phyloP scores from a whole-genome alignment of 2,329 filamentous ascomycete species.

The Penicillium verrucosum region DNA sequence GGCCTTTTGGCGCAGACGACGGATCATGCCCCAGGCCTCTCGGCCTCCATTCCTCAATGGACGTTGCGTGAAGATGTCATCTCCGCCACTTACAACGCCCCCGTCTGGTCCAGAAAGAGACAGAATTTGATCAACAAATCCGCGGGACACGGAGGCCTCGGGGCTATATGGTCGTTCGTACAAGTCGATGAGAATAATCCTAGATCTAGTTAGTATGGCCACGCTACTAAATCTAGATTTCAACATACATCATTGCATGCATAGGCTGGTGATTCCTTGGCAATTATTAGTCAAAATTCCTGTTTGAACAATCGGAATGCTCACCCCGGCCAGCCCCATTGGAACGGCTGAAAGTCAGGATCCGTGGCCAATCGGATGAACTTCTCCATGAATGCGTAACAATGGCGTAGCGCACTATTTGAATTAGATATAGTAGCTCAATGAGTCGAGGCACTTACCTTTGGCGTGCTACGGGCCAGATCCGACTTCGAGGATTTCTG shows the following conservation, averaged over 20 bases:
- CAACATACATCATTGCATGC: slow-evolving; percentile 41
- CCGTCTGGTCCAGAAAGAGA: slow-evolving; percentile 45
- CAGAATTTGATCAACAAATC: slow-evolving; percentile 47
- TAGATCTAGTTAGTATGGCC: slow-evolving; percentile 15
- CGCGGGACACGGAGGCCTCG: slow-evolving; percentile 45
- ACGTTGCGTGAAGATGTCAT: slow-evolving; percentile 44
- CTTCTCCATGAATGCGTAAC: slow-evolving; percentile 49
- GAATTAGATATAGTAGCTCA: slow-evolving; percentile 5
- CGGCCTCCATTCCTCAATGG: slow-evolving; percentile 47
- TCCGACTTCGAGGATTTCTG: slow-evolving; percentile 47
- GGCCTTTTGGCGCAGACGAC: slow-evolving; percentile 45
- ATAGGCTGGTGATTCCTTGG: slow-evolving; percentile 42
- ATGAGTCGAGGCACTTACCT: slow-evolving; percentile 27
- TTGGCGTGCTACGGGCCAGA: slow-evolving; percentile 47
- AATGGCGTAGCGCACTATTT: slow-evolving; percentile 45
- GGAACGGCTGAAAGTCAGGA: slow-evolving; percentile 47
- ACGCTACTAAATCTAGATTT: neutral
- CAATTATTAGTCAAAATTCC: neutral
- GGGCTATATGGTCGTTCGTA: slow-evolving; percentile 47
- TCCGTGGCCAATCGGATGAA: slow-evolving; percentile 47
- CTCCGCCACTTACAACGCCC: slow-evolving; percentile 46
- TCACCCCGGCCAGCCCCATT: slow-evolving; percentile 49
- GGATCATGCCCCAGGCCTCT: slow-evolving; percentile 50
- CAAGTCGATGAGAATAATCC: slow-evolving; percentile 50
- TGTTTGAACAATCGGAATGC: slow-evolving; percentile 5